Conservation (phyloP, 1,139 yeast genomes). For the Eremothecium sinecaudum region DNA sequence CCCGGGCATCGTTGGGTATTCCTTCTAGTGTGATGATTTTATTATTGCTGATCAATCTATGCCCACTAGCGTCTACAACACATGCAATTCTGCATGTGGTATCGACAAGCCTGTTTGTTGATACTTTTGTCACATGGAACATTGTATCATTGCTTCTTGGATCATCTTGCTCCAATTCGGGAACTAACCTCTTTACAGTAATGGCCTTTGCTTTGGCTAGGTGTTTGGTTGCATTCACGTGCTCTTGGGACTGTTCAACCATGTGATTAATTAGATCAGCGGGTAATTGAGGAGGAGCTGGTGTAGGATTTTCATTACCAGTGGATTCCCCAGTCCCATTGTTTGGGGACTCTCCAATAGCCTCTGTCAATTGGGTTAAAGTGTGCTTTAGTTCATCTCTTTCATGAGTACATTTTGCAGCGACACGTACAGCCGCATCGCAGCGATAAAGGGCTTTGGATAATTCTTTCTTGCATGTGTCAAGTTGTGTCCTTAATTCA, state of each 20-base stretch:
- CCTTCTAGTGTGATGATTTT: neutral
- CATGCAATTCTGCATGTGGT: neutral
- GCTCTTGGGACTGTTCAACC: slow-evolving; percentile 9
- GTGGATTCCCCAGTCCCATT: slow-evolving; percentile 7
- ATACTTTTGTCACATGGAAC: slow-evolving; percentile 34
- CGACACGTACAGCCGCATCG: slow-evolving; percentile 87
- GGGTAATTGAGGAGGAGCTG: slow-evolving; percentile 2
- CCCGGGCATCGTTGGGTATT: neutral
- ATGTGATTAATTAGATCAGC: slow-evolving; percentile 7
- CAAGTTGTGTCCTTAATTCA: slow-evolving; percentile 62
- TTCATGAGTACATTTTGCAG: slow-evolving; percentile 61
- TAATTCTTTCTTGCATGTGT: slow-evolving; percentile 57
- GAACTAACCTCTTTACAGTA: neutral
- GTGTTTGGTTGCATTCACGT: slow-evolving; percentile 9
- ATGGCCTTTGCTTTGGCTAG: neutral
- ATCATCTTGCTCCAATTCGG: neutral
- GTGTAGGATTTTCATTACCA: neutral
- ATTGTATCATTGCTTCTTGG: neutral
- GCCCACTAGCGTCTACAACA: neutral
- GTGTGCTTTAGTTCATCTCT: slow-evolving; percentile 63
- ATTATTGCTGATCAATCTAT: neutral
- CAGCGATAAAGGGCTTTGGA: slow-evolving; percentile 71
- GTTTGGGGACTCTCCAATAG: no score
- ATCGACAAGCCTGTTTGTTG: slow-evolving; percentile 25
- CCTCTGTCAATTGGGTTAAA: slow-evolving; percentile 27